Base-by-base conservation (phyloP, 192 early-diverging fungal species). In the Dispira simplex region DNA sequence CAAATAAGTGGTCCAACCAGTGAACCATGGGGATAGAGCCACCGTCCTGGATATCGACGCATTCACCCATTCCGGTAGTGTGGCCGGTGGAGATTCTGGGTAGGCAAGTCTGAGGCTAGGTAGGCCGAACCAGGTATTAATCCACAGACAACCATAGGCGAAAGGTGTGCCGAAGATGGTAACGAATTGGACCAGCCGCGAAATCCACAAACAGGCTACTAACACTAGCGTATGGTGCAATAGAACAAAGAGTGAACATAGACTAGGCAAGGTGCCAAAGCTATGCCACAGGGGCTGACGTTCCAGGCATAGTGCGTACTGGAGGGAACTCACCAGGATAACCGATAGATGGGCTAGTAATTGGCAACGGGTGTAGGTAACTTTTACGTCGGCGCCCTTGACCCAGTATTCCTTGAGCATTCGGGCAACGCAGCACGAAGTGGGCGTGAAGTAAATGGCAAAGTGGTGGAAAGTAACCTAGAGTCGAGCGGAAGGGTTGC, bases 71-170 rank as follows among this genome's bases (percentile, higher is more conserved):
- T 39, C 32, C 6, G 32, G 32, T 39, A 39, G 32, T 39, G 1
- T 39, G 32, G 32, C 32, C 6, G 32, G 32, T 39, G 32, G 32
- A 39, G 32, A 21, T 1, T 10, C 3, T 60, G 27, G 58, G 18
- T 44, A 44, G 39, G n/a, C 55, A 27, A 57, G 26, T 28, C 16
- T 44, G 14, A n/a, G 32, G 58, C 14, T 43, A 16, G 32, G 18
- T 3, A 16, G 21, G 12, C 26, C 13, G 43, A 60, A 60, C 43
- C 58, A 28, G 11, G 39, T 44, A 44, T 43, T 18, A 11, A 60
- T 27, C 58, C 58, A 60, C 28, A 60, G 27, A 21, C 58, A 60
- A 3, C 58, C 58, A 13, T 60, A 60, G 58, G 58, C 58, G 44
- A 44, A 60, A 18, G 58, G 58, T 21, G 58, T 60, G 39, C 12